Evolutionary conservation across 305 asterid species (phyloP), one percentile per base, ranked within the genome.

Genomic region (Fraxinus ornus): DNA sequence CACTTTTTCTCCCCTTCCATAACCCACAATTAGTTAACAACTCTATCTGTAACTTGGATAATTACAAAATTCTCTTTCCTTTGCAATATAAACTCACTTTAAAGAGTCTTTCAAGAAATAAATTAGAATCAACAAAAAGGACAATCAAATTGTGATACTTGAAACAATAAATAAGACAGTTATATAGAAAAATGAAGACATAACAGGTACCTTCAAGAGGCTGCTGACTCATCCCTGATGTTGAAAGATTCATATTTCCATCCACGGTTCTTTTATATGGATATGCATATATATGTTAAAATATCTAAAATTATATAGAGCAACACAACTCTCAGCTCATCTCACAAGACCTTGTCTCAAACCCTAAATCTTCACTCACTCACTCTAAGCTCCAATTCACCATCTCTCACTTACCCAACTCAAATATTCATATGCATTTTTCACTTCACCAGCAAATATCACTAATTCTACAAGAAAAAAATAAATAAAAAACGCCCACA

Each of bases 171-270:
- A 64, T 62, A 22, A 66, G 81, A 74, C 49, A 88, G 72, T 30
- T 81, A 81, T 66, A 86, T 89, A 66, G 83, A 57, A 79, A 76
- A 85, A 78, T 68, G 24, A 79, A 57, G 85, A 66, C 49, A 77
- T 84, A 22, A 66, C 28, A 37, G 88, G 81, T 89, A 95, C 99
- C 99, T 94, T 94, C 98, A 85, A 90, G 96, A 89, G 89, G 84
- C 84, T 91, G 99, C 91, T 95, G 98, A 93, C 97, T 90, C 95
- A 91, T 89, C 86, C 95, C 96, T 92, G 98, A 93, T 92, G 99
- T 90, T 91, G 99, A 95, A 92, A 94, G 96, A 93, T 95, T 95
- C 99, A 95, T 95, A 78, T 71, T 89, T 80, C 85, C 84, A 80
- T 57, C 87, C 86, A 83, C 86, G 47, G 86, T 79, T 83, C 82